Evolutionary conservation across 1,284 basidiomycete species (phyloP).

Genomic region (Athelia psychrophila): DNA sequence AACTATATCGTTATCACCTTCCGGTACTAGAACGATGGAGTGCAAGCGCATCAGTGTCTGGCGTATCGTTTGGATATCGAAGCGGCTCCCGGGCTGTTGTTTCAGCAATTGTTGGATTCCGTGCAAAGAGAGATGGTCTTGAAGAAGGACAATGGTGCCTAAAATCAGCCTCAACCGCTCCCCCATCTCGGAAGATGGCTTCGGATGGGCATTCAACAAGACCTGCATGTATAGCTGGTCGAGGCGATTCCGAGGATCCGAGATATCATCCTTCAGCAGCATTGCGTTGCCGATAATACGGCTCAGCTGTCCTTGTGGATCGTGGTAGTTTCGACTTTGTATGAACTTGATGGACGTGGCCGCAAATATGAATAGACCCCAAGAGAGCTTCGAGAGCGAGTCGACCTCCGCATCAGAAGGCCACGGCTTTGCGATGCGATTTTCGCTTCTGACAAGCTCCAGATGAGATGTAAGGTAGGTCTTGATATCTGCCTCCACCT

Average conservation of each 20-base stretch:
- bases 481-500: not conserved
- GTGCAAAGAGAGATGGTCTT: not conserved
- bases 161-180: not conserved
- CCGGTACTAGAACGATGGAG: not conserved
- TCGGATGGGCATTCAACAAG: not conserved
- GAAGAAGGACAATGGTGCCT: not conserved
- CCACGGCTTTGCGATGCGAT: not conserved
- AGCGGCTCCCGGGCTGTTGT: not conserved
- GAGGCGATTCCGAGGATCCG: not conserved
- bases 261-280: not conserved
- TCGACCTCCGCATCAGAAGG: not conserved
- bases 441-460: not conserved
- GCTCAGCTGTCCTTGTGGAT: not conserved
- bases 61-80: not conserved
- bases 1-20: not conserved
- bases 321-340: not conserved
- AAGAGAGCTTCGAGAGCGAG: not conserved
- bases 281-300: not conserved
- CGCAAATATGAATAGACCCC: not conserved
- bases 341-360: slow-evolving; percentile 1
- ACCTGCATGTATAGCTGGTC: slow-evolving; percentile 1
- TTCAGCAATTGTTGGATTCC: not conserved
- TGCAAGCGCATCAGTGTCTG: not conserved
- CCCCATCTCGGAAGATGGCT: not conserved
- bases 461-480: not conserved